Evolutionary conservation across 257 asterid species (phyloP), one percentile per base, ranked within the genome.

Genomic region (Prunella vulgaris): DNA sequence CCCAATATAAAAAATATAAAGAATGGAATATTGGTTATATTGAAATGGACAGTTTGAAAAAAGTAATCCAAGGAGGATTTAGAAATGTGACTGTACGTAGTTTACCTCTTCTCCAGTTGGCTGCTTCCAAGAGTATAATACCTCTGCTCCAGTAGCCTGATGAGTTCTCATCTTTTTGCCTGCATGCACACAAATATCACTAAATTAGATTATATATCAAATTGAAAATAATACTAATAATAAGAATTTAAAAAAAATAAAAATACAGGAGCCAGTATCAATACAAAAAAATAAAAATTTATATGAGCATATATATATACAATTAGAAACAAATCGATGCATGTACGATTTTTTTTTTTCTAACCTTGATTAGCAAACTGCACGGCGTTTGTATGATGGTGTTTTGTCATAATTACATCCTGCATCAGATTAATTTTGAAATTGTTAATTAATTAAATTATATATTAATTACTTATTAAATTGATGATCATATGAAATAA

Each of bases 31-130:
- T 27, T 1, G 2, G 32, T 27, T 27, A 28, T 28, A 28, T 28
- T n/a, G n/a, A n/a, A n/a, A n/a, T n/a, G n/a, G n/a, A n/a, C n/a
- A n/a, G n/a, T n/a, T n/a, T n/a, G n/a, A n/a, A n/a, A n/a, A n/a
- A n/a, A n/a, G n/a, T n/a, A n/a, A n/a, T n/a, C n/a, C n/a, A n/a
- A 25, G 28, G 28, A 25, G 28, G 28, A 25, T n/a, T n/a, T n/a
- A n/a, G n/a, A n/a, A n/a, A n/a, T 25, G 28, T 32, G 42, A 35
- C 12, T 35, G 8, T 68, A 32, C n/a, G n/a, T n/a, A n/a, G n/a
- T n/a, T n/a, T n/a, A n/a, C 80, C 78, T 63, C 38, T 67, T n/a
- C 12, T 64, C 14, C 79, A 13, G 52, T 64, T 37, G 78, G 32
- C 38, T 24, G 59, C 64, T 57, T 76, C 81, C 76, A 8, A 24